Evolutionary conservation across 2,329 filamentous ascomycete species (phyloP).

Genomic region (Beauveria bassiana): DNA sequence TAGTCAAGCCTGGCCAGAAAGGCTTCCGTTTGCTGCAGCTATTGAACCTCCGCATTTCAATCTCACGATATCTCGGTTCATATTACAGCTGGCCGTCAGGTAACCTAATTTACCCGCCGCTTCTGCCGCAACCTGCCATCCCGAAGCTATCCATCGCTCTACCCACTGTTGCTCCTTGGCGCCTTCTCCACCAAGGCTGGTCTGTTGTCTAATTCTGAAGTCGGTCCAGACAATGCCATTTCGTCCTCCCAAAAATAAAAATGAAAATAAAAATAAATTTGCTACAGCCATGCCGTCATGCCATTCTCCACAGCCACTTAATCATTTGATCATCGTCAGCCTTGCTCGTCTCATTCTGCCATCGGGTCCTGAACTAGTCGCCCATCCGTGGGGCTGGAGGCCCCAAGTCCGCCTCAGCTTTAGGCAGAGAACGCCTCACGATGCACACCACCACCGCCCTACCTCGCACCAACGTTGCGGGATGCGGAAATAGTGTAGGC

Average conservation of each 20-base stretch:
- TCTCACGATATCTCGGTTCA: background rate
- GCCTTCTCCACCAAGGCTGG: background rate
- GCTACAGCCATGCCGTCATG: background rate
- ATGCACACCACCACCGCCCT: background rate
- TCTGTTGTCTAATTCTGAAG: background rate
- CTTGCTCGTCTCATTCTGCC: conserved; percentile 1
- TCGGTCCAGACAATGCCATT: no score
- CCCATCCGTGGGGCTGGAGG: background rate
- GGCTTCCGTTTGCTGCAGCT: no score
- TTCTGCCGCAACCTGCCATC: background rate
- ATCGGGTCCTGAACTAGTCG: background rate
- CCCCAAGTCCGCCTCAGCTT: conserved; percentile 2
- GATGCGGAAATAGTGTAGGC: background rate
- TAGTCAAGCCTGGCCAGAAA: no score
- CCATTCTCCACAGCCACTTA: background rate
- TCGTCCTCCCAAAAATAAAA: no score
- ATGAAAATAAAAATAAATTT: no score
- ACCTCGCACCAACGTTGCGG: background rate
- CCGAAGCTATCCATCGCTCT: background rate
- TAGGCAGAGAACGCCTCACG: background rate
- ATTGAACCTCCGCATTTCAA: background rate
- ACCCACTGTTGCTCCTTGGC: background rate
- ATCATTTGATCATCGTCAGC: background rate
- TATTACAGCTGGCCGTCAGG: no score
- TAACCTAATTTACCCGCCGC: no score